phyloP scores from a whole-genome alignment of 371 early-diverging fungal species.

The Mortierella sp. region DNA sequence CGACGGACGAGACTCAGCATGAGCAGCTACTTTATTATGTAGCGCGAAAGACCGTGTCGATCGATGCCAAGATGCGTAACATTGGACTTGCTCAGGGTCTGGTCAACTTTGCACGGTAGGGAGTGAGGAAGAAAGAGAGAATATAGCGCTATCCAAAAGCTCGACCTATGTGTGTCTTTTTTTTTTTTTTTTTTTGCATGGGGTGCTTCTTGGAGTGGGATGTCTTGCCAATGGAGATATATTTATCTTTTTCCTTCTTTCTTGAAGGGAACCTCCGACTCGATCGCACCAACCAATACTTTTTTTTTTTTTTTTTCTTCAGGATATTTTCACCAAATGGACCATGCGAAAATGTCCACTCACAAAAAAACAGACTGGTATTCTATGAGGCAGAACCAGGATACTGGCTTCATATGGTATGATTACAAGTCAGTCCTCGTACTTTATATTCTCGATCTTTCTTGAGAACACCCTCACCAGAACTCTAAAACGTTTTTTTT shows the following conservation, averaged over 20 bases:
- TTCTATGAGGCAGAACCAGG: slow-evolving; percentile 78
- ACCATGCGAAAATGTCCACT: slow-evolving; percentile 75
- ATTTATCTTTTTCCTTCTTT: no score
- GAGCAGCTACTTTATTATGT: slow-evolving; percentile 85
- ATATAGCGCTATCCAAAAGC: no score
- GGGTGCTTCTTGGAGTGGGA: no score
- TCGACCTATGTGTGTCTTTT: no score
- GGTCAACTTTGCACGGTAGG: slow-evolving; percentile 80
- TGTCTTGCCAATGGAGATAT: no score
- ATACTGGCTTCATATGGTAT: slow-evolving; percentile 79
- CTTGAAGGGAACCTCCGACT: no score
- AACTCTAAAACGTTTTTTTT: no score
- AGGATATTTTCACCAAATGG: slow-evolving; percentile 75
- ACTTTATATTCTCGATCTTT: background rate
- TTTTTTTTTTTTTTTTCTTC: background rate
- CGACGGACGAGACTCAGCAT: slow-evolving; percentile 71
- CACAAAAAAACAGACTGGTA: slow-evolving; percentile 75
- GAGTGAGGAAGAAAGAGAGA: background rate
- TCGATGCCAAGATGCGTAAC: slow-evolving; percentile 84
- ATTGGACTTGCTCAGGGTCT: slow-evolving; percentile 86
- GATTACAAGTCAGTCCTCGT: background rate
- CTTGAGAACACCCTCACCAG: no score
- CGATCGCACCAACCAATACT: no score
- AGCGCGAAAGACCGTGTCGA: slow-evolving; percentile 73
- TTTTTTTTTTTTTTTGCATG: no score